Base-by-base conservation (phyloP, 116 monocot genomes). In the Trichopus zeylanicus region DNA sequence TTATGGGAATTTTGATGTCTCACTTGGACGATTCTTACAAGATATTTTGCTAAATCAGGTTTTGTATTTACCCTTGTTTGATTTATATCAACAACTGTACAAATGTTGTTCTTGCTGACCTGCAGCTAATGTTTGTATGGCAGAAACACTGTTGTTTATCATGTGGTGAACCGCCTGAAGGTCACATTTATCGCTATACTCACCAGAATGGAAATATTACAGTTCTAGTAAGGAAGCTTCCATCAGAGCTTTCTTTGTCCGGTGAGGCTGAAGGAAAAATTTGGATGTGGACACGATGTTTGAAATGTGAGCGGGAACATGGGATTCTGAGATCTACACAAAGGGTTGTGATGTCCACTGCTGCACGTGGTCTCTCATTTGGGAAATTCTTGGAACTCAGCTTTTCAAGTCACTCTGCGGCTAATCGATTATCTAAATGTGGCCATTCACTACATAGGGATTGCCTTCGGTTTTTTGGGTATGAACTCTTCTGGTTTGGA, bases 381-480 rank as follows among this genome's bases (percentile, higher is more conserved):
- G 95, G 91, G 20, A 97, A 97, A 60, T 97, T 97, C 68, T 72
- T 97, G 56, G 87, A 97, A 71, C 90, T 97, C 42, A 84, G 84
- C 35, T 91, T 97, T 70, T 81, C 95, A 31, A 61, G 79, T 30
- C 84, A 81, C 37, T 90, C 79, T 69, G 69, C 87, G 51, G 73
- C 73, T 59, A 77, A 66, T 56, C 78, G 72, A 62, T 54, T 83
- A 47, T 86, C 90, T 38, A 78, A 55, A 77, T 97, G 95, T 59
- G 90, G 95, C 10, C 95, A 97, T 75, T 76, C 70, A 33, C 27
- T 97, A 60, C 81, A 86, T 35, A 76, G 79, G 54, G 95, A 97
- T 34, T 97, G 81, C 62, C 84, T 97, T 55, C 76, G 79, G 2
- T 97, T 91, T 74, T 97, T 97, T 78, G 95, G 95, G 95, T 97